Percentiles rank a stretch among this genome's conserved stretches.
These are phyloP conservation scores for Ustilago curta DNA, from an alignment of 1,284 basidiomycete genomes.

Conservation along the genomic window DNA sequence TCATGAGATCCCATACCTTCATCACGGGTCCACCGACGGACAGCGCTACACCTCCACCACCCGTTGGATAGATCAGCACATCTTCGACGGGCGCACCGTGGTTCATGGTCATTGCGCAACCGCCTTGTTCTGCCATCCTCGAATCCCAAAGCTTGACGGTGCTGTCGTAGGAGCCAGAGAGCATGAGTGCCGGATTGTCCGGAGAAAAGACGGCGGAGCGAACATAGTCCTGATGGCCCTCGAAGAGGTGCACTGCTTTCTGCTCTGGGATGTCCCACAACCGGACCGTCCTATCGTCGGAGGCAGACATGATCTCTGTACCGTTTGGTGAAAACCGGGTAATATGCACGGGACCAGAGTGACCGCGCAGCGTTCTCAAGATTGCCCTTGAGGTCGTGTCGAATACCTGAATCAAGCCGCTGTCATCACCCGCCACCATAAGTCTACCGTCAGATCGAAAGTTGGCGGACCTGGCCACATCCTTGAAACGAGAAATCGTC, in stretches of 20 bases:
- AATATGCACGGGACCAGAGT: conserved; percentile 91
- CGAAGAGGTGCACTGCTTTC: conserved; percentile 81
- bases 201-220: conserved; percentile 88
- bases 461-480: conserved; percentile 79
- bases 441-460: conserved; percentile 89
- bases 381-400: conserved; percentile 95
- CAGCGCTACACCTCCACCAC: conserved; percentile 80
- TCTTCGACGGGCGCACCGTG: conserved; percentile 84
- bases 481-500: conserved; percentile 95
- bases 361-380: conserved; percentile 87
- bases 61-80: conserved; percentile 88
- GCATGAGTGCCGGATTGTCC: conserved; percentile 83
- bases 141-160: conserved; percentile 90
- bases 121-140: conserved; percentile 71
- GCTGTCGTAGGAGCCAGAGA: conserved; percentile 95
- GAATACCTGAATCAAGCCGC: conserved; percentile 92
- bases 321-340: conserved; percentile 87
- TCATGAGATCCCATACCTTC: conserved; percentile 93
- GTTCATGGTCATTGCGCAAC: conserved; percentile 64
- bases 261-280: conserved; percentile 97
- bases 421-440: conserved; percentile 93
- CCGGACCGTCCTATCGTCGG: conserved; percentile 93
- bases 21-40: conserved; percentile 92
- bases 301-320: conserved; percentile 90
- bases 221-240: conserved; percentile 92